Conservation (phyloP, 179 eudicot species). For the Sideroxylon spinosum region DNA sequence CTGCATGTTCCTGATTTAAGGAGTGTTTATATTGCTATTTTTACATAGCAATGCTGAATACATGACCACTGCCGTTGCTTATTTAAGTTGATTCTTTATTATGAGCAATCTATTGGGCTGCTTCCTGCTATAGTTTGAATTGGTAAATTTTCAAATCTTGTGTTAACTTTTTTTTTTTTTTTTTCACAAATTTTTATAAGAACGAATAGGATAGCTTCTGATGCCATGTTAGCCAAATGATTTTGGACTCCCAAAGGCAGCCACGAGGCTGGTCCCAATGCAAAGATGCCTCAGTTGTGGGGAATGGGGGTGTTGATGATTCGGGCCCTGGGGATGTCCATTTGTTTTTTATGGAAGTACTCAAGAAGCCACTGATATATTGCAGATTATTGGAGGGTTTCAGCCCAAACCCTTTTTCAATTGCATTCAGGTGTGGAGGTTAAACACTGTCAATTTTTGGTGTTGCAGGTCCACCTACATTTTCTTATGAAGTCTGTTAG, state of each 20-base stretch:
- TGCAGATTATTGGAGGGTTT: not conserved
- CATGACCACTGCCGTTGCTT: not conserved
- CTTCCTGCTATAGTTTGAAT: not conserved
- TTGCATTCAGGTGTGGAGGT: not conserved
- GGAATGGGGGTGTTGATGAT: not conserved
- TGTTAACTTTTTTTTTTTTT: not conserved
- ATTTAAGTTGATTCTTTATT: conserved; percentile 2
- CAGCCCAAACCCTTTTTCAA: not conserved
- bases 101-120: not conserved
- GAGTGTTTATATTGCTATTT: not conserved
- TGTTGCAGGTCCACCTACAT: conserved; percentile 2
- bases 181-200: not conserved
- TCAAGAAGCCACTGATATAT: not conserved
- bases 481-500: not conserved
- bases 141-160: not conserved
- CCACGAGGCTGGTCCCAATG: not conserved
- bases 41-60: not conserved
- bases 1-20: not conserved
- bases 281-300: no score
- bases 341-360: not conserved
- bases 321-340: not conserved
- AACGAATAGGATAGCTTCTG: not conserved
- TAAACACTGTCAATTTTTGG: not conserved
- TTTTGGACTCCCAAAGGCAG: not conserved
- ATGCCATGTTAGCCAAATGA: not conserved